phyloP scores from a whole-genome alignment of 2,329 filamentous ascomycete genomes.

The Phaeophleospora eucalypticola region DNA sequence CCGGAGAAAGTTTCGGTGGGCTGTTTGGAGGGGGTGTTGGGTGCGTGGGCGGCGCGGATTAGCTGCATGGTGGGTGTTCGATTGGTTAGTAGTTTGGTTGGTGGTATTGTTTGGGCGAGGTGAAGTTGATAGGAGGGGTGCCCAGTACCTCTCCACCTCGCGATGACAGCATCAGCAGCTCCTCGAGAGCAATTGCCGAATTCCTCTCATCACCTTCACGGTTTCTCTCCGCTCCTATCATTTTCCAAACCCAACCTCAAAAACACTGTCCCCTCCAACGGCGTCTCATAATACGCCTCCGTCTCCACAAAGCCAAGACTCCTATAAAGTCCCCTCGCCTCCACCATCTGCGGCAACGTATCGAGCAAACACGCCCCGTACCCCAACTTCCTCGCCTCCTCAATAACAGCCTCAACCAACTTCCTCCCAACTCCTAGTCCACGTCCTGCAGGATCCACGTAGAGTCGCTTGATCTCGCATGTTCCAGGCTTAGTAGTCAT shows the following conservation, averaged over 20 bases:
- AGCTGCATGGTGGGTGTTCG: too few relatives aligned
- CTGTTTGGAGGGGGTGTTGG: too few relatives aligned
- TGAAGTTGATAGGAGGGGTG: too few relatives aligned
- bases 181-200: not conserved
- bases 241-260: conserved; percentile 29
- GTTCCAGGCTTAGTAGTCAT: conserved; percentile 21
- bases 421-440: conserved; percentile 48
- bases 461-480: conserved; percentile 57
- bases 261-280: conserved; percentile 52
- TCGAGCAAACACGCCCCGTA: conserved; percentile 55
- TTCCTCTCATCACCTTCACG: not conserved
- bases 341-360: conserved; percentile 51
- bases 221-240: not conserved
- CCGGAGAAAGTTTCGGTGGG: too few relatives aligned
- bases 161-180: too few relatives aligned
- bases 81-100: too few relatives aligned
- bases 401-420: conserved; percentile 45
- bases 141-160: too few relatives aligned
- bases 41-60: too few relatives aligned
- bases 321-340: conserved; percentile 49
- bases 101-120: too few relatives aligned
- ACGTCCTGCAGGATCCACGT: conserved; percentile 46
- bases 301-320: conserved; percentile 50
- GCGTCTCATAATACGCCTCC: conserved; percentile 54
- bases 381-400: conserved; percentile 43